These are phyloP conservation scores for Boletus vermiculosoides DNA, from an alignment of 768 basidiomycete genomes.

Conservation along the genomic window DNA sequence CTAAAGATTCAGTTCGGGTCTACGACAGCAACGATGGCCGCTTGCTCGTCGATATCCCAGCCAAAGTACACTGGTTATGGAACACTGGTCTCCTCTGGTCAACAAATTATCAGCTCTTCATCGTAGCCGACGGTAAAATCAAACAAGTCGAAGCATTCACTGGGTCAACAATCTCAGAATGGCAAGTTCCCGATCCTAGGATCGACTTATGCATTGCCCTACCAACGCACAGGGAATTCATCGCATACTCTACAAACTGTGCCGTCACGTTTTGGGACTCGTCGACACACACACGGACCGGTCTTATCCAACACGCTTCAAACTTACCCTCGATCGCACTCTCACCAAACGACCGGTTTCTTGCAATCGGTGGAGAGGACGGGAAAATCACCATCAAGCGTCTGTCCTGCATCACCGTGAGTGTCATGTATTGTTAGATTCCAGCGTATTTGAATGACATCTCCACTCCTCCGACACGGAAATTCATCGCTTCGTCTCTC, in stretches of 20 bases:
- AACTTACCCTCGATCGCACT: background rate
- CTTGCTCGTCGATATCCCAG: background rate
- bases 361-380: background rate
- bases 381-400: background rate
- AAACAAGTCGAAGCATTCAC: constrained; percentile 1
- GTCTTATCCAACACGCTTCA: no score
- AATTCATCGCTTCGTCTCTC: background rate
- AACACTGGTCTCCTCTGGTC: constrained; percentile 9
- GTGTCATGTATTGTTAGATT: background rate
- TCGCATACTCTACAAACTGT: background rate
- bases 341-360: background rate
- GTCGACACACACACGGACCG: no score
- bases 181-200: background rate
- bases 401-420: background rate
- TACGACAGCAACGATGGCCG: background rate
- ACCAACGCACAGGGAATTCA: background rate
- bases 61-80: background rate
- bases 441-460: no score
- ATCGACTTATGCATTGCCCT: background rate
- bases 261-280: background rate
- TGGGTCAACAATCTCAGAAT: background rate
- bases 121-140: background rate
- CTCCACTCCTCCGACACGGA: background rate
- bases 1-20: background rate
- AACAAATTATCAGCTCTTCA: background rate